A percentile compares a stretch with the other conserved stretches of the same genome.
phyloP scores from a whole-genome alignment of 2,329 filamentous ascomycete species.

The Trichoderma polysporum region DNA sequence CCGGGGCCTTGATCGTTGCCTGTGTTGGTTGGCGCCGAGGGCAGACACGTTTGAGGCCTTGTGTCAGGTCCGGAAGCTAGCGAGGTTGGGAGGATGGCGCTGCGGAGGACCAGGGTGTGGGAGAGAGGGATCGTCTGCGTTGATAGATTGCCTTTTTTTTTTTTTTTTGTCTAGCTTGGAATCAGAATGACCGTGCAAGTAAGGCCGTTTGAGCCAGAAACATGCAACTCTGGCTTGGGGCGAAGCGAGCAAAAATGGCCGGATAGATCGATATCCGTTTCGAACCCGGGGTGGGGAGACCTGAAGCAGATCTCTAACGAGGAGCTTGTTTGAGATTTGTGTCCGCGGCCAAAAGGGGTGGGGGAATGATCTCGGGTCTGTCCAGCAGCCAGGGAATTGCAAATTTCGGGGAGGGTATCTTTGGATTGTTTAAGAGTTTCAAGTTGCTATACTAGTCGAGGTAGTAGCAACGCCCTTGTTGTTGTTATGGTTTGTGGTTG shows the following conservation, averaged over 20 bases:
- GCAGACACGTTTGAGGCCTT: constrained; percentile 20
- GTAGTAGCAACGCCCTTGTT: neutral
- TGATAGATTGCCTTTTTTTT: neutral
- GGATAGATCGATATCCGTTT: constrained; percentile 21
- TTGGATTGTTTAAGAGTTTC: neutral
- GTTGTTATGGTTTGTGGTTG: neutral
- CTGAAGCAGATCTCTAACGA: constrained; percentile 14
- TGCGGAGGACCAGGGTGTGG: constrained; percentile 14
- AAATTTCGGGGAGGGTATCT: neutral
- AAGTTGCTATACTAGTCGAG: neutral
- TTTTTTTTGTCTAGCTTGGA: neutral
- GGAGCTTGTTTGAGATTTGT: constrained; percentile 18
- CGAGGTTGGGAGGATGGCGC: constrained; percentile 11
- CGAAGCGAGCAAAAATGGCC: neutral
- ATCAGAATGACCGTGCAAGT: no score
- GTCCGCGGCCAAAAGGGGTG: neutral
- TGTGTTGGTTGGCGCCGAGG: constrained; percentile 20
- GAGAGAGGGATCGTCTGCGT: neutral
- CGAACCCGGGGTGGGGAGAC: constrained; percentile 4
- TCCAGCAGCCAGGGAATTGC: neutral
- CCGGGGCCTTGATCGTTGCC: neutral
- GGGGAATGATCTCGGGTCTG: neutral
- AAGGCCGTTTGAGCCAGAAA: no score
- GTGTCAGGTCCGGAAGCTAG: constrained; percentile 24
- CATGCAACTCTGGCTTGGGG: neutral